A percentile compares a stretch with the other conserved stretches of the same genome.
These are phyloP conservation scores for Gossypium ekmanianum DNA, from an alignment of 345 rosid genomes.

Conservation along the genomic window DNA sequence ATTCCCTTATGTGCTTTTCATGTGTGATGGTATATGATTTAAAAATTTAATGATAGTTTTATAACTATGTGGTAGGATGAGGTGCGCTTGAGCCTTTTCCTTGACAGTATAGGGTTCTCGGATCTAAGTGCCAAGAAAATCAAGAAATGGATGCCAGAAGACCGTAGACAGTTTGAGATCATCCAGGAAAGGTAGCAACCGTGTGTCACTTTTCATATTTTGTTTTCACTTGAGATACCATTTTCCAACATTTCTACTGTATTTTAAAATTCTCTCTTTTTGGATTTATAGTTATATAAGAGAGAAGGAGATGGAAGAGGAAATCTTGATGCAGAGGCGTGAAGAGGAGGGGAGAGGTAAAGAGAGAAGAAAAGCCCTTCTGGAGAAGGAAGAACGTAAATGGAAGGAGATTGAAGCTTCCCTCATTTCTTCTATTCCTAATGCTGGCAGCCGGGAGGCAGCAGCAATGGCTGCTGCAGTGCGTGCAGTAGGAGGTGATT, in stretches of 20 bases:
- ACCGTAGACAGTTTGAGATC: conserved; percentile 91
- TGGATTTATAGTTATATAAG: conserved; percentile 68
- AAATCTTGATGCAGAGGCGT: conserved; percentile 92
- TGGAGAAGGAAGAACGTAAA: conserved; percentile 98
- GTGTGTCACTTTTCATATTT: conserved; percentile 2
- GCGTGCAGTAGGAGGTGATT: conserved; percentile 99
- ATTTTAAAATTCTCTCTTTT: conserved; percentile 8
- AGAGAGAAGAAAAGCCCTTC: conserved; percentile 95
- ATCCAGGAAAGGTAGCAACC: conserved; percentile 87
- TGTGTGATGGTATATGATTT: conserved; percentile 12
- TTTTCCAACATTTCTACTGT: not conserved
- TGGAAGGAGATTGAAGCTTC: conserved; percentile 99
- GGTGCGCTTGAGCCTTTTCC: conserved; percentile 94
- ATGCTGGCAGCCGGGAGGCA: conserved; percentile 98
- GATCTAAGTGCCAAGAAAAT: conserved; percentile 97
- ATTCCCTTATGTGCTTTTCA: conserved; percentile 15
- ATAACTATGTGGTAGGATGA: conserved; percentile 60
- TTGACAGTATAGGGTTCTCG: conserved; percentile 97
- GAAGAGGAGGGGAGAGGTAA: conserved; percentile 99
- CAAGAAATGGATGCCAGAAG: conserved; percentile 99
- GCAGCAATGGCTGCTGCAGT: conserved; percentile 99
- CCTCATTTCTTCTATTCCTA: conserved; percentile 93
- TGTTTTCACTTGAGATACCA: not conserved
- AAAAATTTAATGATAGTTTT: conserved; percentile 12
- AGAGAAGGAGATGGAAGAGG: conserved; percentile 99